Base-by-base conservation (phyloP, 164 flowering plant species). In the Vitis rupestris region DNA sequence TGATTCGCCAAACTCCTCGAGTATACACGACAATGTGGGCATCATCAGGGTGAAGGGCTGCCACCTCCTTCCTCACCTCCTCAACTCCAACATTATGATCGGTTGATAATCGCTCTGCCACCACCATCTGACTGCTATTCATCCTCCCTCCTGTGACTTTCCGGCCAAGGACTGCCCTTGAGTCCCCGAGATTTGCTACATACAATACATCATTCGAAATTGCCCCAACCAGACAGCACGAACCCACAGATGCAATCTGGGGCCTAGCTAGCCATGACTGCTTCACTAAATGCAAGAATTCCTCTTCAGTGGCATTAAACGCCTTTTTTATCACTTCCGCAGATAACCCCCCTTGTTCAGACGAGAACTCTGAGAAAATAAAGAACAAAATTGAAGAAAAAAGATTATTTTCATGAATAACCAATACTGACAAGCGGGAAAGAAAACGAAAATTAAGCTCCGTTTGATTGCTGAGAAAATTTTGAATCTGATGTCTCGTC, bases 11-110 rank as follows among this genome's bases (percentile, higher is more conserved):
- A 71, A 78, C 85, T 8, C 89, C 87, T 0, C 81, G 83, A 37
- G 70, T 73, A 65, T 76, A 69, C 13, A 82, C 82, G 31, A 86
- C 89, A 29, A 84, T 60, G 31, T 81, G 72, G 0, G 82, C 54
- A 79, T 84, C 89, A 67, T 86, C 87, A 12, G 89, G 89, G 67
- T 86, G 85, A 53, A 82, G 87, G 3, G 84, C 84, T 66, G 70
- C 73, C 30, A 86, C 86, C 70, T 86, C 87, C 69, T 75, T 86
- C 75, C 89, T 80, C 63, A 86, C 86, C 59, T 84, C 82, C 74
- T 82, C 82, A 49, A 64, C 73, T 0, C 67, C 76, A 59, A 86
- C 89, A 78, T 86, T 86, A 65, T 82, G 89, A 79, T 84, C 89
- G 9, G 78, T 82, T 0, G 87, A 74, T 23, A 86, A 66, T 23